These are phyloP conservation scores for Schwanniomyces occidentalis DNA, from an alignment of 805 yeast genomes.

Conservation along the genomic window DNA sequence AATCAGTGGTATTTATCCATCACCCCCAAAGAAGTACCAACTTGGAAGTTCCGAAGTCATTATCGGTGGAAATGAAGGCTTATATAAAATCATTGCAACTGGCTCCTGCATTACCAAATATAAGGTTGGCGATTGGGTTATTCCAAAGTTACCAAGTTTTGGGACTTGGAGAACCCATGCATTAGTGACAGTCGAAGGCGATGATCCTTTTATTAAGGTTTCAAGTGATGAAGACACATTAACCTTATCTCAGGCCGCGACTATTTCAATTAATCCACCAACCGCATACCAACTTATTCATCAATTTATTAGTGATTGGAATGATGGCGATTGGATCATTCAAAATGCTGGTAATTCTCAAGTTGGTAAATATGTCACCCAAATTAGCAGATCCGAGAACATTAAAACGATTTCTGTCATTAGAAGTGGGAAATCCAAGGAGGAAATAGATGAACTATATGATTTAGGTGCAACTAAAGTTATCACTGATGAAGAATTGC, in stretches of 20 bases:
- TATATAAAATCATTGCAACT: slow-evolving; percentile 66
- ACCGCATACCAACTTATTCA: slow-evolving; percentile 85
- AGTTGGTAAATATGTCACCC: slow-evolving; percentile 30
- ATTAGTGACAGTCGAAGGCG: slow-evolving; percentile 36
- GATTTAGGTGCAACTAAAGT: slow-evolving; percentile 33
- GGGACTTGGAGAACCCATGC: slow-evolving; percentile 92
- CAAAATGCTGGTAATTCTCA: slow-evolving; percentile 37
- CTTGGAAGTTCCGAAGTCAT: slow-evolving; percentile 56
- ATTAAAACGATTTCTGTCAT: slow-evolving; percentile 29
- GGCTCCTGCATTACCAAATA: slow-evolving; percentile 52
- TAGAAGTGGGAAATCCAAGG: slow-evolving; percentile 28
- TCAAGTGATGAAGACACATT: slow-evolving; percentile 22
- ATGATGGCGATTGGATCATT: slow-evolving; percentile 31
- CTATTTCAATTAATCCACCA: slow-evolving; percentile 83
- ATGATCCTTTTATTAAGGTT: slow-evolving; percentile 31
- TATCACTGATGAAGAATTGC: slow-evolving; percentile 27
- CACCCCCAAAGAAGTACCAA: slow-evolving; percentile 57
- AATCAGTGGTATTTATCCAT: slow-evolving; percentile 82
- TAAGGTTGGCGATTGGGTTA: slow-evolving; percentile 75
- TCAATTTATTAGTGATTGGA: slow-evolving; percentile 46
- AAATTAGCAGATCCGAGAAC: slow-evolving; percentile 23
- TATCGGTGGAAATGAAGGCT: slow-evolving; percentile 89
- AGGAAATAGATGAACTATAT: slow-evolving; percentile 18
- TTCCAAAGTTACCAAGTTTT: slow-evolving; percentile 68
- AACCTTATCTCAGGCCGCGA: slow-evolving; percentile 67